These are phyloP conservation scores for Paramecium sexaurelia DNA, from an alignment of 73 alveolate genomes.

Conservation along the genomic window DNA sequence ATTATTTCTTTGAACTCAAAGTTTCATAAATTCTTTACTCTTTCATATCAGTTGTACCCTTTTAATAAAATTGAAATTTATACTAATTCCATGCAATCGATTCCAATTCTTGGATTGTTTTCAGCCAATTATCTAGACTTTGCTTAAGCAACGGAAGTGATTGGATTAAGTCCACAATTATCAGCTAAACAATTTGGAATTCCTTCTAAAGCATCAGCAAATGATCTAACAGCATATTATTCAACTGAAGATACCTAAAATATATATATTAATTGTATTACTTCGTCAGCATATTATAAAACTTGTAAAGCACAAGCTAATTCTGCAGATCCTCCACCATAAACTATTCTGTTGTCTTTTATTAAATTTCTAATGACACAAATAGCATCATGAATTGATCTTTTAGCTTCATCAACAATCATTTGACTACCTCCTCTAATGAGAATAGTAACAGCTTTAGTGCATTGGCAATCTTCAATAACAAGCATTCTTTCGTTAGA, in stretches of 20 bases:
- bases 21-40: conserved; percentile 92
- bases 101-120: conserved; percentile 60
- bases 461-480: conserved; percentile 77
- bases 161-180: conserved; percentile 95
- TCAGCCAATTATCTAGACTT: conserved; percentile 75
- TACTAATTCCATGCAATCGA: conserved; percentile 68
- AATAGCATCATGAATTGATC: conserved; percentile 98
- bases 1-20: conserved; percentile 78
- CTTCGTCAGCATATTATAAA: conserved; percentile 48
- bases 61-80: not conserved
- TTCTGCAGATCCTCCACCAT: conserved; percentile 98
- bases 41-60: conserved; percentile 92
- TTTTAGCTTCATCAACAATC: conserved; percentile 97
- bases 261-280: not conserved
- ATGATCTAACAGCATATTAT: conserved; percentile 97
- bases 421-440: conserved; percentile 75
- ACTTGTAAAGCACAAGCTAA: conserved; percentile 75
- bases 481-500: conserved; percentile 95
- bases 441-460: conserved; percentile 76
- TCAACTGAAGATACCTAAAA: conserved; percentile 72
- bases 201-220: conserved; percentile 97
- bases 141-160: conserved; percentile 88
- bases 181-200: conserved; percentile 96
- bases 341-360: conserved; percentile 90
- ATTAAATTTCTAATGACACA: conserved; percentile 98